Percentiles rank a stretch among this genome's conserved stretches.
phyloP scores from a whole-genome alignment of 495 filamentous ascomycete genomes.

The Penicillium salamii region DNA sequence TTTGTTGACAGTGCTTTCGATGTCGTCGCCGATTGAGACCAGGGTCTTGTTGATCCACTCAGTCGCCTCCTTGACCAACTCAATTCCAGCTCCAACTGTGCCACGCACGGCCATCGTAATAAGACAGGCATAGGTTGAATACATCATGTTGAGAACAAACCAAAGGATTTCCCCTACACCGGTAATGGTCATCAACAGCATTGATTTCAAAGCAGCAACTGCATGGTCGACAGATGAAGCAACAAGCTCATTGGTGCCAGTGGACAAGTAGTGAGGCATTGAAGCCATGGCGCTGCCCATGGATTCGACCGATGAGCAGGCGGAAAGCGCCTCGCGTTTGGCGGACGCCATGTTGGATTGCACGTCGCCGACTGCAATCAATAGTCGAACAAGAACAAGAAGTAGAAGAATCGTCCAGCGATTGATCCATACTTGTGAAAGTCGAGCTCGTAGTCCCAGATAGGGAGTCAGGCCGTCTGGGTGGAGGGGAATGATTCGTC shows the following conservation, averaged over 20 bases:
- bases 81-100: conserved; percentile 65
- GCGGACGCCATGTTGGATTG: conserved; percentile 72
- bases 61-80: conserved; percentile 66
- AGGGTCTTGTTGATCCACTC: conserved; percentile 73
- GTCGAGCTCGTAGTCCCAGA: conserved; percentile 79
- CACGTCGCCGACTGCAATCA: conserved; percentile 69
- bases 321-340: conserved; percentile 74
- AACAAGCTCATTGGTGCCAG: conserved; percentile 83
- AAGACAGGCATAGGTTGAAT: conserved; percentile 82
- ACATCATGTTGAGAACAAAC: conserved; percentile 87
- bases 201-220: conserved; percentile 69
- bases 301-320: conserved; percentile 89
- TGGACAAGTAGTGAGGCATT: conserved; percentile 89
- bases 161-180: conserved; percentile 83
- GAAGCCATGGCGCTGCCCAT: conserved; percentile 95
- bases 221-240: conserved; percentile 73
- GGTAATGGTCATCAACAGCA: conserved; percentile 74
- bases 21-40: conserved; percentile 57
- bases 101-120: conserved; percentile 77
- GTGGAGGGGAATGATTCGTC: conserved; percentile 30
- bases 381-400: conserved; percentile 74
- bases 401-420: conserved; percentile 90
- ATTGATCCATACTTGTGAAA: conserved; percentile 97
- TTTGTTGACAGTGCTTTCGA: conserved; percentile 50
- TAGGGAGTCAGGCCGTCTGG: conserved; percentile 92